Base-by-base conservation (phyloP, 2,329 filamentous ascomycete genomes). In the Escovopsis weberi region DNA sequence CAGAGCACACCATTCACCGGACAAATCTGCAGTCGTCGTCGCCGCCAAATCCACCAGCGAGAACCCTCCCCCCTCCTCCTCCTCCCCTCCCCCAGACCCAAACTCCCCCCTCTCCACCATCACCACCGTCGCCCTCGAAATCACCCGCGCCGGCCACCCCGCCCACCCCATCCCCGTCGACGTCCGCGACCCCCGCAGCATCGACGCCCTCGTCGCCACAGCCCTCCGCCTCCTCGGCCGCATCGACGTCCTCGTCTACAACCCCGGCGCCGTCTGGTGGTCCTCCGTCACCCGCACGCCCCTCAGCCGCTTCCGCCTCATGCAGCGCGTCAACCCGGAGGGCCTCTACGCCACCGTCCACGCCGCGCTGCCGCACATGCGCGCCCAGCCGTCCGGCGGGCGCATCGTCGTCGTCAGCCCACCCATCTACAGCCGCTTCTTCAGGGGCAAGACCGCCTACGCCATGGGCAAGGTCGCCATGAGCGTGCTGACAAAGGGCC, bases 181-280 rank as follows among this genome's bases (percentile, higher is more conserved):
- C 54, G 80, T 81, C 0, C 73, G 84, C 41, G 67, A 76, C 50
- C 67, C 68, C n/a, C 62, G 67, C 7, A 79, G 75, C 57, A 68
- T 88, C 26, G 60, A 78, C 40, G 52, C 57, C 7, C 67, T 89
- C 35, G 63, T 88, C 3, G 57, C 70, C 19, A 58, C 69, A 43
- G 79, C 79, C 0, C 61, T 82, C n/a, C 45, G 46, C 11, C 55
- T 56, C 46, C n/a, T 82, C 52, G 69, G 70, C 37, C 72, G 72
- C 19, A 65, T 93, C 4, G 84, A 91, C 55, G 80, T 82, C 1
- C 62, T 93, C 2, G 60, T 91, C 39, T 93, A 93, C 66, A 93
- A 91, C 58, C 79, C 80, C 0, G 85, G 85, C 35, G 85, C 85
- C 3, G 87, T 93, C 50, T 91, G 81, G 80, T 89, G 85, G 84